Percentiles rank a stretch among this genome's conserved stretches.
Conservation (phyloP, 192 early-diverging fungal species). For the Backusella sp. region DNA sequence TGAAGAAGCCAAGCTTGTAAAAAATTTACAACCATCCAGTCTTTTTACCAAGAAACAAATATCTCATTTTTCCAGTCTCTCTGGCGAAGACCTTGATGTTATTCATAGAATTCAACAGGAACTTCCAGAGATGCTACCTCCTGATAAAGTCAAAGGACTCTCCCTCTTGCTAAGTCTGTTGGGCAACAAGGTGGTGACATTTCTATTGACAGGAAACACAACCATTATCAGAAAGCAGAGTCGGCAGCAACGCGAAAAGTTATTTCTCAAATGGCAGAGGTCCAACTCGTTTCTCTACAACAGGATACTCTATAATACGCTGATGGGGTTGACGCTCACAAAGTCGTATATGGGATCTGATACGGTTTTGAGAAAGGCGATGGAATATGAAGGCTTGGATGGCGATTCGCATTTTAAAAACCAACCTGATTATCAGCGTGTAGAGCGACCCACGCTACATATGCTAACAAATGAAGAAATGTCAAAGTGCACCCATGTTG, state of each 20-base stretch:
- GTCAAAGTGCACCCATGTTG: constrained; percentile 29
- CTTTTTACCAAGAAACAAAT: not conserved
- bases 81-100: not conserved
- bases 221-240: constrained; percentile 34
- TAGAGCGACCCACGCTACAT: not conserved
- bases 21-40: not conserved
- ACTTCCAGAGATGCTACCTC: not conserved
- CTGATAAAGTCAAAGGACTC: not conserved
- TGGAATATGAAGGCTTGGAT: not conserved
- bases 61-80: not conserved
- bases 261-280: constrained; percentile 29
- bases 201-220: constrained; percentile 30
- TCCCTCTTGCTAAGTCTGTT: constrained; percentile 28
- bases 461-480: not conserved
- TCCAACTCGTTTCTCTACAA: constrained; percentile 22
- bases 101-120: not conserved
- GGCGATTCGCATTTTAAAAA: not conserved
- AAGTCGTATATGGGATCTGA: not conserved
- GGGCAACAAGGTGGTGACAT: constrained; percentile 24
- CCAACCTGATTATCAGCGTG: not conserved
- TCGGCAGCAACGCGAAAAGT: constrained; percentile 28
- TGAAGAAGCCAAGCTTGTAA: constrained; percentile 26
- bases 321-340: not conserved
- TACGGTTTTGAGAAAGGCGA: not conserved
- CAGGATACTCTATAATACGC: constrained; percentile 16